Conservation (phyloP, 441 rosid species). For the Capsella rubella region DNA sequence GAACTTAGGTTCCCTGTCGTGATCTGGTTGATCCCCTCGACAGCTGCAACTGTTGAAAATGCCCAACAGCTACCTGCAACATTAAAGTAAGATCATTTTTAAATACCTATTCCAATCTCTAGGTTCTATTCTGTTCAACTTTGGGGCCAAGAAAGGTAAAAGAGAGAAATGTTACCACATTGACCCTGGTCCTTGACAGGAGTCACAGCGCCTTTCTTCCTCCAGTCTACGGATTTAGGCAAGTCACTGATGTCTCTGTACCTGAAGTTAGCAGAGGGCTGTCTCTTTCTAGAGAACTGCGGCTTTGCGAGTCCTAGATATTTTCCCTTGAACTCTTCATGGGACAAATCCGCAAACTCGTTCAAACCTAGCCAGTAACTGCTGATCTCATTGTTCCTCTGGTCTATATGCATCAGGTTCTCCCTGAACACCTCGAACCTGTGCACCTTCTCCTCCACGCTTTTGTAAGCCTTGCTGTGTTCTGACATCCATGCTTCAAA, state of each 20-base stretch:
- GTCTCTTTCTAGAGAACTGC: constrained; percentile 43
- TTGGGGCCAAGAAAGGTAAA: constrained; percentile 13
- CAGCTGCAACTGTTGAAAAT: constrained; percentile 94
- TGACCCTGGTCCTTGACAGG: constrained; percentile 77
- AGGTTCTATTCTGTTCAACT: too few relatives aligned
- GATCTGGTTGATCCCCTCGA: constrained; percentile 91
- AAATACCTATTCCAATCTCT: too few relatives aligned
- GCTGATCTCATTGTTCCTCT: constrained; percentile 61
- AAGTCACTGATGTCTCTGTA: constrained; percentile 56
- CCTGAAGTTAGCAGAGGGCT: constrained; percentile 47
- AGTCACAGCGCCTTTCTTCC: constrained; percentile 73
- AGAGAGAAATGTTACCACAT: constrained; percentile 55
- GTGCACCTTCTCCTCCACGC: constrained; percentile 61
- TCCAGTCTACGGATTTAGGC: constrained; percentile 79
- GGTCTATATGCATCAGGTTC: constrained; percentile 70
- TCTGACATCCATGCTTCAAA: constrained; percentile 66
- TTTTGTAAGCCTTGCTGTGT: constrained; percentile 59
- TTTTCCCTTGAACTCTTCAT: constrained; percentile 68
- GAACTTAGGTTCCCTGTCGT: constrained; percentile 80
- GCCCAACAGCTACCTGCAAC: constrained; percentile 98
- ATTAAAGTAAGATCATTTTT: too few relatives aligned
- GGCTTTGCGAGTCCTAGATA: constrained; percentile 58
- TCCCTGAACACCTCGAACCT: constrained; percentile 70
- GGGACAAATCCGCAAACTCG: constrained; percentile 71
- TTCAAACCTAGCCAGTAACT: constrained; percentile 78